Evolutionary conservation across 2,329 filamentous ascomycete genomes (phyloP).

Genomic region (Stylonectria norvegica): DNA sequence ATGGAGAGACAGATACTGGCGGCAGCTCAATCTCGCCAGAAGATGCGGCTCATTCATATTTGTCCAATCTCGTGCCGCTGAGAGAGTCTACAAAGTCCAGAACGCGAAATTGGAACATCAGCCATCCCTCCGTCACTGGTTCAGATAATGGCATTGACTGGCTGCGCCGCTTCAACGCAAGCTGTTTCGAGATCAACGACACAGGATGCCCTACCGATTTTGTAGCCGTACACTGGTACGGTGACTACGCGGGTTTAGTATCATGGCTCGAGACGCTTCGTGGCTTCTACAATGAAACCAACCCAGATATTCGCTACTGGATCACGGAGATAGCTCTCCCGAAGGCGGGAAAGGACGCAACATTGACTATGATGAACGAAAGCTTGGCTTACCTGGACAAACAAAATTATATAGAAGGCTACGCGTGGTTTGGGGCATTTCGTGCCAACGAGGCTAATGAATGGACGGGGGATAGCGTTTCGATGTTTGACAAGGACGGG

Average conservation of each 20-base stretch:
- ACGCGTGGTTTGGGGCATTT: conserved; percentile 43
- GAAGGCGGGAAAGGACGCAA: conserved; percentile 32
- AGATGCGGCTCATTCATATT: conserved; percentile 37
- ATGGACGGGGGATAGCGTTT: conserved; percentile 38
- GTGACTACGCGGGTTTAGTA: conserved; percentile 33
- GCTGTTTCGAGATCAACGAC: conserved; percentile 38
- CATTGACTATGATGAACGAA: conserved; percentile 39
- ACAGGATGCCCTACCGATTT: conserved; percentile 40
- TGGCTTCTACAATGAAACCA: conserved; percentile 33
- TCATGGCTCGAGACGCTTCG: conserved; percentile 35
- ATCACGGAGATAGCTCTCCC: conserved; percentile 41
- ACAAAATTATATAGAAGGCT: conserved; percentile 33
- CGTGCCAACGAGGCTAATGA: conserved; percentile 35
- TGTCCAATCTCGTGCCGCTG: conserved; percentile 36
- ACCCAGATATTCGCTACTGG: conserved; percentile 30
- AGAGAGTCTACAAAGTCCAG: conserved; percentile 18
- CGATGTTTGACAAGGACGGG: conserved; percentile 36
- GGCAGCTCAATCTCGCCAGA: conserved; percentile 37
- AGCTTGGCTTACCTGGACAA: conserved; percentile 35
- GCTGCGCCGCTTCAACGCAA: conserved; percentile 38
- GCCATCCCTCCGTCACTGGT: conserved; percentile 40
- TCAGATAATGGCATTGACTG: conserved; percentile 37
- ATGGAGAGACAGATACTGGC: conserved; percentile 37
- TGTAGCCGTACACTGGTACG: conserved; percentile 41
- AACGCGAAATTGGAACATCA: conserved; percentile 35